A percentile compares a stretch with the other conserved stretches of the same genome.
These are phyloP conservation scores for Colletotrichum costaricense DNA, from an alignment of 2,329 filamentous ascomycete species.

Conservation along the genomic window DNA sequence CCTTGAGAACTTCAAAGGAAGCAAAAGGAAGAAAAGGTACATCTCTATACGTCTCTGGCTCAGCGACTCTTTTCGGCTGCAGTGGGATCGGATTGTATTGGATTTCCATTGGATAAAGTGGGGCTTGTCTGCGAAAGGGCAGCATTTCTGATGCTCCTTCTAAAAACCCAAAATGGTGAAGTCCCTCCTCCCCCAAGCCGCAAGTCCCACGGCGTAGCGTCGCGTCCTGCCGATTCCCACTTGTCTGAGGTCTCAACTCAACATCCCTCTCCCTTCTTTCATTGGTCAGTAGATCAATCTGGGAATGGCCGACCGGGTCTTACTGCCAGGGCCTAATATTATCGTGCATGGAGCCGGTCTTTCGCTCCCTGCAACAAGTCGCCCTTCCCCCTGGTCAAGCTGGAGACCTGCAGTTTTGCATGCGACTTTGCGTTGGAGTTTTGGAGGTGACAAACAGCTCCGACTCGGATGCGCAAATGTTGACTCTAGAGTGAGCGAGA, in stretches of 20 bases:
- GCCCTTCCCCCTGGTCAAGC: slow-evolving; percentile 4
- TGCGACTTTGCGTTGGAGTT: not conserved
- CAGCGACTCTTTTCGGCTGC: not conserved
- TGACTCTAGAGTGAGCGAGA: not conserved
- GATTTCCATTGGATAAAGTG: not conserved
- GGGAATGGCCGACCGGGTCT: slow-evolving; percentile 17
- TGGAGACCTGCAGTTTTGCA: slow-evolving; percentile 24
- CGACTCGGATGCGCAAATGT: not conserved
- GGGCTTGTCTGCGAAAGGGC: not conserved
- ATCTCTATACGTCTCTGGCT: not conserved
- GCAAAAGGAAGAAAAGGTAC: not conserved
- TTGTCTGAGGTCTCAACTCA: slow-evolving; percentile 28
- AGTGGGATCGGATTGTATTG: not conserved
- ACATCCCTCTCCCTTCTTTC: not conserved
- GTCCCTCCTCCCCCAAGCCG: not conserved
- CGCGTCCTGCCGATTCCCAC: not conserved
- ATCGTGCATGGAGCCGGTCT: slow-evolving; percentile 25
- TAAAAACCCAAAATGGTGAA: not conserved
- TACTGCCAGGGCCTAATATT: slow-evolving; percentile 17
- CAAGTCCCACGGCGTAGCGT: not conserved
- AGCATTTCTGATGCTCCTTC: not conserved
- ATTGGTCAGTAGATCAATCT: slow-evolving; percentile 4
- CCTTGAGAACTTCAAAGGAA: not conserved
- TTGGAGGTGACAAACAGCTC: slow-evolving; percentile 13
- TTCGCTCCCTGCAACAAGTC: slow-evolving; percentile 12